These are phyloP conservation scores for Lodderomyces parapsilosis DNA, from an alignment of 1,139 yeast species.

Conservation along the genomic window DNA sequence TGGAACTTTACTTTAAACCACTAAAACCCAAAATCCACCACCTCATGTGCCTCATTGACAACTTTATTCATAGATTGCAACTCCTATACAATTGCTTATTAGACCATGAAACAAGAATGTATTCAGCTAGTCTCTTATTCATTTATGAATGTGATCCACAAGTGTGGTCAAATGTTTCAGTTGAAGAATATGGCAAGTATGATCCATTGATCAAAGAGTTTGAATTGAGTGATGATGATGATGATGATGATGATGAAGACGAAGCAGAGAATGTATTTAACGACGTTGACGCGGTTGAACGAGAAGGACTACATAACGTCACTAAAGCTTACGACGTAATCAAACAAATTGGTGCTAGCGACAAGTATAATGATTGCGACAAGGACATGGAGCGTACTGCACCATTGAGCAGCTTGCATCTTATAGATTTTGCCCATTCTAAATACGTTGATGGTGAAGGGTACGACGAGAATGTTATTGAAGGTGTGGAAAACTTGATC, in stretches of 20 bases:
- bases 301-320: neutral
- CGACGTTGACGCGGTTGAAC: neutral
- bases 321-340: neutral
- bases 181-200: slow-evolving; percentile 26
- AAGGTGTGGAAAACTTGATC: slow-evolving; percentile 65
- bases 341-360: neutral
- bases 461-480: slow-evolving; percentile 65
- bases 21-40: slow-evolving; percentile 6
- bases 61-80: slow-evolving; percentile 58
- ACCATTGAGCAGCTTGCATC: slow-evolving; percentile 45
- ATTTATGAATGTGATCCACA: slow-evolving; percentile 66
- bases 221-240: slow-evolving; percentile 28
- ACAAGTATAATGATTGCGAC: no score
- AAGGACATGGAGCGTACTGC: no score
- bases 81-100: slow-evolving; percentile 62
- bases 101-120: slow-evolving; percentile 61
- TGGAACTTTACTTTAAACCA: slow-evolving; percentile 39
- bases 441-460: slow-evolving; percentile 62
- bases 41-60: slow-evolving; percentile 25
- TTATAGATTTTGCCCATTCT: slow-evolving; percentile 93
- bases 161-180: slow-evolving; percentile 40
- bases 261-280: neutral
- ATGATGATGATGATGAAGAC: slow-evolving; percentile 22
- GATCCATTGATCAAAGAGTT: slow-evolving; percentile 38
- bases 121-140: slow-evolving; percentile 74